A percentile compares a stretch with the other conserved stretches of the same genome.
phyloP scores from a whole-genome alignment of 495 filamentous ascomycete genomes.

The Trichoderma erinaceum region DNA sequence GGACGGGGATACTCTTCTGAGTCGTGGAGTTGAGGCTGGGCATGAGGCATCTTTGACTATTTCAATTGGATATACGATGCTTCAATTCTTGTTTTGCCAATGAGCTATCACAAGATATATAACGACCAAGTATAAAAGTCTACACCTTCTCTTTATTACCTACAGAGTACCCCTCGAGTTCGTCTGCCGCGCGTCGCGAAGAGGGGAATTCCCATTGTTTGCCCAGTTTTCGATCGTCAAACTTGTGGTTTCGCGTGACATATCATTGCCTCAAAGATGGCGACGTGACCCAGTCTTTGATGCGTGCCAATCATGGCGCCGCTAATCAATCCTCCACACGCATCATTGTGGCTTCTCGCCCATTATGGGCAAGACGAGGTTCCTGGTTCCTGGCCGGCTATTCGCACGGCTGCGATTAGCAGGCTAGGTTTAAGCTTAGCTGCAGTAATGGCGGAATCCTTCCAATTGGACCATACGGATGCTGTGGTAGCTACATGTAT shows the following conservation, averaged over 20 bases:
- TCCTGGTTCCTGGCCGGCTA: not conserved
- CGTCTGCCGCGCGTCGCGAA: not conserved
- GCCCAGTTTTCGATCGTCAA: not conserved
- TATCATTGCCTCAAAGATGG: not conserved
- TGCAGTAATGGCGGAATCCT: too few species aligned
- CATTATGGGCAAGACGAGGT: not conserved
- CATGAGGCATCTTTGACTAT: not conserved
- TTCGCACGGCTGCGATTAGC: not conserved
- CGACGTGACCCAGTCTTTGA: not conserved
- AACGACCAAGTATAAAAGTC: too few species aligned
- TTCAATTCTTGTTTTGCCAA: not conserved
- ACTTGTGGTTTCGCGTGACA: not conserved
- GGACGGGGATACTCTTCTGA: slow-evolving; percentile 35
- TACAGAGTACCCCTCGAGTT: too few species aligned
- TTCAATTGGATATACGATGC: not conserved
- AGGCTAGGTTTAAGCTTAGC: too few species aligned
- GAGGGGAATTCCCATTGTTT: not conserved
- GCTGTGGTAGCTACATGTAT: too few species aligned
- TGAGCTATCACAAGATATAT: not conserved
- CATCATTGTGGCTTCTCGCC: not conserved
- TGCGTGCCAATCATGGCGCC: slow-evolving; percentile 1
- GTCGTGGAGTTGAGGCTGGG: not conserved
- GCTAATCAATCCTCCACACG: not conserved
- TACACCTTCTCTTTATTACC: too few species aligned
- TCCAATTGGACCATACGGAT: too few species aligned